Evolutionary conservation across 257 asterid species (phyloP).

Genomic region (Solanum clarkiae): DNA sequence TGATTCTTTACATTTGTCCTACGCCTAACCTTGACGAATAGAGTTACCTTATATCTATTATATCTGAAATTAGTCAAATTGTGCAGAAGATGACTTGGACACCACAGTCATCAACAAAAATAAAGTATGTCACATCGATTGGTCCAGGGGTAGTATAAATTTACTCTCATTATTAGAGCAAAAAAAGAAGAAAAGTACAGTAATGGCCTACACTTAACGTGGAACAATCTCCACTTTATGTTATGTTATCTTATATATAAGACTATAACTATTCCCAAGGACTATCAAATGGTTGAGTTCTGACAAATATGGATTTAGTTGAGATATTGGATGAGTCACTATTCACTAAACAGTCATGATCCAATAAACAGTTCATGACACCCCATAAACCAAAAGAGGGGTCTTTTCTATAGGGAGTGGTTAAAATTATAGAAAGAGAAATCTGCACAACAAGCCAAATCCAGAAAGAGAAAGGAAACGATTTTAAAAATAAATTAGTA

Average conservation of each 20-base stretch:
- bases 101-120: no score
- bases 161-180: background rate
- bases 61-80: no score
- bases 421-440: background rate
- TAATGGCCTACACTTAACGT: background rate
- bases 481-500: background rate
- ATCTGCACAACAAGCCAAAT: background rate
- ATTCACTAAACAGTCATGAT: background rate
- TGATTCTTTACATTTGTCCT: no score
- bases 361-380: background rate
- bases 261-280: background rate
- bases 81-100: no score
- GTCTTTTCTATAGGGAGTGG: background rate
- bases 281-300: background rate
- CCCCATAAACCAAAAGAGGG: background rate
- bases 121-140: background rate
- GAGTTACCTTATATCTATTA: no score
- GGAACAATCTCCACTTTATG: background rate
- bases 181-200: background rate
- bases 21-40: no score
- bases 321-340: background rate
- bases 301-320: background rate
- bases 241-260: background rate
- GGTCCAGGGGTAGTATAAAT: background rate
- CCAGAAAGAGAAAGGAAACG: background rate